phyloP scores from a whole-genome alignment of 2,329 filamentous ascomycete species.

The Hymenoscyphus repandus region DNA sequence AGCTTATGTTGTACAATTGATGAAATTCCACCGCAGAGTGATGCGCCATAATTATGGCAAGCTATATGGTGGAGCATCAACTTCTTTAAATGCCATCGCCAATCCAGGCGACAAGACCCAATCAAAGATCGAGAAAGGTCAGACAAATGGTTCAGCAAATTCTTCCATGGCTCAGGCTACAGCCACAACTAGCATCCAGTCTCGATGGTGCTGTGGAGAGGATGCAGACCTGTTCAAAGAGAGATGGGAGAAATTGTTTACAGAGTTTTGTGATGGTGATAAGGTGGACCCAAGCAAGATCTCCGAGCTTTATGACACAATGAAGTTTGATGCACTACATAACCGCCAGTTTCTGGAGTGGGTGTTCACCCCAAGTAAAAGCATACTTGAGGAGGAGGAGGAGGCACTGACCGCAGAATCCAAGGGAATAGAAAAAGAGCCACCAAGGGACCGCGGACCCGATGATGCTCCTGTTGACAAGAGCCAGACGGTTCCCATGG shows the following conservation, averaged over 20 bases:
- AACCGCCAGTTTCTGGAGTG: slow-evolving; percentile 96
- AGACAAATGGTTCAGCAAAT: slow-evolving; percentile 34
- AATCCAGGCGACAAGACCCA: slow-evolving; percentile 37
- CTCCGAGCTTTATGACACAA: slow-evolving; percentile 96
- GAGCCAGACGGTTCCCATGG: slow-evolving; percentile 18
- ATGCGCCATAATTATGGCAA: slow-evolving; percentile 93
- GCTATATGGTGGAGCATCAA: slow-evolving; percentile 62
- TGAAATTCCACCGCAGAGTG: slow-evolving; percentile 94
- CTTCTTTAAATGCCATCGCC: slow-evolving; percentile 53
- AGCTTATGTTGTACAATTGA: slow-evolving; percentile 84
- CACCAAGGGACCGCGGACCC: slow-evolving; percentile 14
- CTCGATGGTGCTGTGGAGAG: slow-evolving; percentile 94
- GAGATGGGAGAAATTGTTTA: slow-evolving; percentile 96
- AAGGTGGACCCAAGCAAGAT: slow-evolving; percentile 99
- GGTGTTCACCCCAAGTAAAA: slow-evolving; percentile 85
- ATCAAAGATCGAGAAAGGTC: slow-evolving; percentile 4
- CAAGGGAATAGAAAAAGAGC: slow-evolving; percentile 21
- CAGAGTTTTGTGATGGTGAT: slow-evolving; percentile 92
- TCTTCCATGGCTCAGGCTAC: slow-evolving; percentile 55
- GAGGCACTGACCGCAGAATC: slow-evolving; percentile 33
- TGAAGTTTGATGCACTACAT: slow-evolving; percentile 98
- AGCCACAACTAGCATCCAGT: slow-evolving; percentile 67
- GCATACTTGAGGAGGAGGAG: slow-evolving; percentile 68
- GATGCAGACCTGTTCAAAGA: slow-evolving; percentile 93
- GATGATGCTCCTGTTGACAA: slow-evolving; percentile 21